Percentiles rank a stretch among this genome's conserved stretches.
phyloP scores from a whole-genome alignment of 768 basidiomycete species.

The Pulveroboletus sp. region DNA sequence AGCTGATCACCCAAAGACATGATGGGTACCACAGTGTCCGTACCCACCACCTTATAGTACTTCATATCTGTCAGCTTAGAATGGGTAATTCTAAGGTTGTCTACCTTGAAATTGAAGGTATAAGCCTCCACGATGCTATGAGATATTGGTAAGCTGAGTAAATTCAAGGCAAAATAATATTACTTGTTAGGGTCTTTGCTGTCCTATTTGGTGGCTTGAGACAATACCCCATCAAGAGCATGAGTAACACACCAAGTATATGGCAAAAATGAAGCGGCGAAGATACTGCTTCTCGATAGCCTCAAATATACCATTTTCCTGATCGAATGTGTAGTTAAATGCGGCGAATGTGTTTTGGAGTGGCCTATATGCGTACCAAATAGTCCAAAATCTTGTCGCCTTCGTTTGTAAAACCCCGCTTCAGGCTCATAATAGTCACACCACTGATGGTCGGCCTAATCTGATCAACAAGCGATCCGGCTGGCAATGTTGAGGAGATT shows the following conservation, averaged over 20 bases:
- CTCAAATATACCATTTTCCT: conserved; percentile 87
- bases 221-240: background rate
- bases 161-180: conserved; percentile 13
- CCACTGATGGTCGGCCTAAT: conserved; percentile 47
- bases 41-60: conserved; percentile 69
- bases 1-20: conserved; percentile 67
- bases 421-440: conserved; percentile 70
- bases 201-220: conserved; percentile 47
- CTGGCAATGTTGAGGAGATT: conserved; percentile 29
- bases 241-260: conserved; percentile 60
- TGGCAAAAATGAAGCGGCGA: conserved; percentile 78
- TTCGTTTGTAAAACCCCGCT: conserved; percentile 74
- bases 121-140: conserved; percentile 81
- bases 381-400: conserved; percentile 80
- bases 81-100: conserved; percentile 1
- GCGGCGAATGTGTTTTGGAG: conserved; percentile 5
- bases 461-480: conserved; percentile 36
- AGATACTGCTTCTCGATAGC: conserved; percentile 83
- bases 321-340: conserved; percentile 3
- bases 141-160: conserved; percentile 10
- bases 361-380: conserved; percentile 46
- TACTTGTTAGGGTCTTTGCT: conserved; percentile 82
- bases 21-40: conserved; percentile 55
- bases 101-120: conserved; percentile 79
- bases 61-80: conserved; percentile 26